These are phyloP conservation scores for Fusarium protoensiforme DNA, from an alignment of 2,329 filamentous ascomycete genomes.

Conservation along the genomic window DNA sequence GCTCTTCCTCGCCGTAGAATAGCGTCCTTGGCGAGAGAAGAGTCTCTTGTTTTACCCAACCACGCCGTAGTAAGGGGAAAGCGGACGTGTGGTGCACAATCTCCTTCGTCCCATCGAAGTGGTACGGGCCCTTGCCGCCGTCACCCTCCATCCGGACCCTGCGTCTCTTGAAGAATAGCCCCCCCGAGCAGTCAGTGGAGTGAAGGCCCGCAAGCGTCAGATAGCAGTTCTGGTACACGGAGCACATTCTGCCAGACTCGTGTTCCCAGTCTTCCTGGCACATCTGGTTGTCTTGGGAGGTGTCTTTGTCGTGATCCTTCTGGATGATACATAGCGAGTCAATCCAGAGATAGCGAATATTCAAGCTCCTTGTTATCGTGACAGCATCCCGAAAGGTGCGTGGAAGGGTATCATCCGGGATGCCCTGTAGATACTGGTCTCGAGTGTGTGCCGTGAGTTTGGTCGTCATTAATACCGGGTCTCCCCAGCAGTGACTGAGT, in stretches of 20 bases:
- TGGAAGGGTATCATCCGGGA: background rate
- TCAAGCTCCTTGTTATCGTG: background rate
- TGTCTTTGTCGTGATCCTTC: background rate
- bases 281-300: background rate
- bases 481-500: background rate
- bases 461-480: background rate
- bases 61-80: background rate
- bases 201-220: background rate
- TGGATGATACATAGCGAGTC: background rate
- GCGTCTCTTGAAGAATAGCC: background rate
- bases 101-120: fast-evolving
- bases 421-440: background rate
- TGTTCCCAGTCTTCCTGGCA: background rate
- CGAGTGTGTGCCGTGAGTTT: background rate
- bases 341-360: background rate
- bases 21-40: background rate
- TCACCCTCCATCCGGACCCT: background rate
- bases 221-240: background rate
- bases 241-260: background rate
- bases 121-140: background rate
- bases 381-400: background rate
- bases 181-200: background rate
- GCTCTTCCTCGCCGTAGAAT: background rate
- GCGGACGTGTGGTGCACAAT: fast-evolving
- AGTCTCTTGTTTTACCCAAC: background rate